These are phyloP conservation scores for Solanum sejunctum DNA, from an alignment of 257 asterid species.

Conservation along the genomic window DNA sequence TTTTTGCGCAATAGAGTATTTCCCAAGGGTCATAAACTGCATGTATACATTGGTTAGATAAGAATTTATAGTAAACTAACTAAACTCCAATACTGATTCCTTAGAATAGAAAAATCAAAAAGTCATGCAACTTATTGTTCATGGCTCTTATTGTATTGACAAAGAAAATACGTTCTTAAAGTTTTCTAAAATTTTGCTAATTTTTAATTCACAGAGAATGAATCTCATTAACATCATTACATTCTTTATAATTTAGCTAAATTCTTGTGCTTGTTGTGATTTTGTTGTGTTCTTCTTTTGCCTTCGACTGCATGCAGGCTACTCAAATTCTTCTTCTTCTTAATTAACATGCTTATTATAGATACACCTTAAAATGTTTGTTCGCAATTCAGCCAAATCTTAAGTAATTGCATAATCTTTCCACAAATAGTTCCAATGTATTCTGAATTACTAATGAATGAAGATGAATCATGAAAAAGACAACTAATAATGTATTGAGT, in stretches of 20 bases:
- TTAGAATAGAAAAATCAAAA: not conserved
- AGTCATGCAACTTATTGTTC: not conserved
- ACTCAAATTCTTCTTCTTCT: not conserved
- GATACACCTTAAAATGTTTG: not conserved
- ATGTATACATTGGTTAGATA: not conserved
- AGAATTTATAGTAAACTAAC: not conserved
- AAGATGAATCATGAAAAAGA: not conserved
- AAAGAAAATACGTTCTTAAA: not conserved
- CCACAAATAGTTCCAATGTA: too few relatives aligned
- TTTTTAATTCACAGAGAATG: too few relatives aligned
- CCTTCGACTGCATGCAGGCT: not conserved
- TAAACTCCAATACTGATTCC: not conserved
- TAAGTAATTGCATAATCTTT: too few relatives aligned
- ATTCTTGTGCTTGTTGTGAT: not conserved
- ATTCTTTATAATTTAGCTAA: not conserved
- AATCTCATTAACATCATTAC: not conserved
- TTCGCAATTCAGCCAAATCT: too few relatives aligned
- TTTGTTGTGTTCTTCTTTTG: not conserved
- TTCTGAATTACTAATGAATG: not conserved
- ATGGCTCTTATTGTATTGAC: not conserved
- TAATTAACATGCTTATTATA: not conserved
- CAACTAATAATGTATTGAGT: not conserved
- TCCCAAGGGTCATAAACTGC: too few relatives aligned
- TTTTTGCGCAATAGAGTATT: too few relatives aligned
- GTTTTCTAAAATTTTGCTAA: too few relatives aligned